Base-by-base conservation (phyloP, 192 early-diverging fungal species). In the Coemansia sp. region DNA sequence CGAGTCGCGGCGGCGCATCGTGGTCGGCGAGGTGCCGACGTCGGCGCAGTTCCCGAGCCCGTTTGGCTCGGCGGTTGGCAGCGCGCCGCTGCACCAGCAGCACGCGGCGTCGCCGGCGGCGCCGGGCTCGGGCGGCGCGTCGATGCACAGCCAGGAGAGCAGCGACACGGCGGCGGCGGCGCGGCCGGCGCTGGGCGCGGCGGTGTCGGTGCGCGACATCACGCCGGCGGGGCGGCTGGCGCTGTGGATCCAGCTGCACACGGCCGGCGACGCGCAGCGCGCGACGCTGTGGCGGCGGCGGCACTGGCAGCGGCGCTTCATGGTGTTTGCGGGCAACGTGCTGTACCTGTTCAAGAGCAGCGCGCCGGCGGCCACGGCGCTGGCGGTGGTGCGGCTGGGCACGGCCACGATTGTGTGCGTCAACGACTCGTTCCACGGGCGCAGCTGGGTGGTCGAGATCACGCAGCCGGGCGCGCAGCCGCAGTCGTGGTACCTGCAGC, bases 251-350 rank as follows among this genome's bases (percentile, higher is more conserved):
- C 60, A 58, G 30, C 20, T 76, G 54, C 53, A 76, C 51, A 58
- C 66, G 28, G 51, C 58, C 0, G 31, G 31, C 9, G 73, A 69
- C 14, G 25, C 32, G 10, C 47, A 41, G 19, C 56, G 58, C 46
- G 5, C 58, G 11, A 50, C 66, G 32, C 62, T 75, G 17, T 75
- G 65, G 66, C 65, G 66, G 21, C 66, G 73, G 44, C 64, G 58
- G 58, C 73, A 75, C 54, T 75, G 73, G 73, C 73, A 75, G 9
- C 73, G 66, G 27, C 56, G 73, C 14, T 75, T 75, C 31, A 61
- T 62, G 17, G 65, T 75, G 3, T 75, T 75, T 53, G 58, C 73
- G 0, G 73, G 73, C 47, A 75, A 75, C 31, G 58, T 69, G 9
- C 42, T 75, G 32, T 75, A 75, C 9, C 40, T 75, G 58, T 75